Percentiles rank a stretch among this genome's conserved stretches.
Conservation (phyloP, 1,284 basidiomycete species). For the Anthracocystis setariae region DNA sequence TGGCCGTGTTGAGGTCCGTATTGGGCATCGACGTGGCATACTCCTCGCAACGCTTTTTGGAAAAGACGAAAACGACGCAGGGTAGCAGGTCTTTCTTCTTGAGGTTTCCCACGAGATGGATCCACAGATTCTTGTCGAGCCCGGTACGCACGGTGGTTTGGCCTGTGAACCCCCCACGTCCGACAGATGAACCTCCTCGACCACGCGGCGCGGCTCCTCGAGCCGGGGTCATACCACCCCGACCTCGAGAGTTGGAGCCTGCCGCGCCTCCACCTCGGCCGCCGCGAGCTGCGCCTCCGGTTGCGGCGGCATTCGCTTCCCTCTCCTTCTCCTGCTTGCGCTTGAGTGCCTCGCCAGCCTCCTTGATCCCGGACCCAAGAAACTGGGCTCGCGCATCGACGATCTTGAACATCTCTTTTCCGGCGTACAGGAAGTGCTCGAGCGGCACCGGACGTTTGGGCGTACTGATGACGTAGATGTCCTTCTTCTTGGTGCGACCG, state of each 20-base stretch:
- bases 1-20: conserved; percentile 83
- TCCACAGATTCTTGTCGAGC: conserved; percentile 90
- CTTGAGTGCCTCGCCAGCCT: conserved; percentile 85
- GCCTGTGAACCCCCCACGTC: conserved; percentile 67
- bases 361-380: conserved; percentile 71
- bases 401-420: conserved; percentile 89
- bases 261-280: conserved; percentile 68
- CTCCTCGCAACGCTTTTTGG: conserved; percentile 96
- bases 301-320: conserved; percentile 80
- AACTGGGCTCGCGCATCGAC: conserved; percentile 87
- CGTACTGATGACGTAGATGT: conserved; percentile 98
- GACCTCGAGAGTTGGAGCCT: conserved; percentile 45
- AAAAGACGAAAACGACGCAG: conserved; percentile 96
- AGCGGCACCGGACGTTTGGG: conserved; percentile 94
- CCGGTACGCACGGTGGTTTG: conserved; percentile 65
- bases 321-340: conserved; percentile 98
- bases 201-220: conserved; percentile 68
- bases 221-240: conserved; percentile 45
- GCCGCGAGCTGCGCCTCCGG: conserved; percentile 75
- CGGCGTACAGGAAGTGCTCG: conserved; percentile 95
- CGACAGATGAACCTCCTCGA: conserved; percentile 70
- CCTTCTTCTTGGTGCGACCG: conserved; percentile 98
- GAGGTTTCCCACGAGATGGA: conserved; percentile 87
- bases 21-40: conserved; percentile 90
- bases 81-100: conserved; percentile 87